Evolutionary conservation across 345 rosid genomes (phyloP).

Genomic region (Pelargonium nanum): DNA sequence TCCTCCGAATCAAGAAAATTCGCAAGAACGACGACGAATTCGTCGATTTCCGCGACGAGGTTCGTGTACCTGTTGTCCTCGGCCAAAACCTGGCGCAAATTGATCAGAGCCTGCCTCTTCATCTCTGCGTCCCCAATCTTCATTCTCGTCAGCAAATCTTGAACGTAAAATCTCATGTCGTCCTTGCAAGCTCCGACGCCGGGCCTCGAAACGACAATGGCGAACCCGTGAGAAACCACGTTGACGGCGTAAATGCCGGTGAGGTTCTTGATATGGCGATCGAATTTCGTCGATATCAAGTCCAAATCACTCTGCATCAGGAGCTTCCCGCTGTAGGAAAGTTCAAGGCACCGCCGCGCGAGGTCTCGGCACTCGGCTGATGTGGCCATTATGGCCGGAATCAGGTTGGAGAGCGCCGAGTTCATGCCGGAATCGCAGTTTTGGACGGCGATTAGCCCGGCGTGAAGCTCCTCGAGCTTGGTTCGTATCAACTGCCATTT

Average conservation of each 20-base stretch:
- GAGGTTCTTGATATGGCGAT: constrained; percentile 39
- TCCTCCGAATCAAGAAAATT: constrained; percentile 53
- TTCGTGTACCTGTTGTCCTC: constrained; percentile 63
- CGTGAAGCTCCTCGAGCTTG: constrained; percentile 64
- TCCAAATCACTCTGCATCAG: constrained; percentile 95
- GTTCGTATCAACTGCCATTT: constrained; percentile 76
- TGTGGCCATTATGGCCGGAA: constrained; percentile 36
- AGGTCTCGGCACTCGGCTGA: constrained; percentile 46
- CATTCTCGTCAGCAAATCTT: constrained; percentile 83
- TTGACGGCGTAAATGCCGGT: constrained; percentile 54
- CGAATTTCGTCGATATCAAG: constrained; percentile 45
- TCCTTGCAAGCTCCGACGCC: constrained; percentile 48
- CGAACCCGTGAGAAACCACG: constrained; percentile 50
- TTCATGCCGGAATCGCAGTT: constrained; percentile 41
- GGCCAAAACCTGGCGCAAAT: constrained; percentile 41
- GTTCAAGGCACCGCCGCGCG: constrained; percentile 58
- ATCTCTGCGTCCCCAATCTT: constrained; percentile 78
- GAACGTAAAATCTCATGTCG: constrained; percentile 71
- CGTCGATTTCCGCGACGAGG: constrained; percentile 40
- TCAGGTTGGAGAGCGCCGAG: constrained; percentile 32
- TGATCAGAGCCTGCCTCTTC: constrained; percentile 67
- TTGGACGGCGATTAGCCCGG: constrained; percentile 41
- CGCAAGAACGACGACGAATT: constrained; percentile 37
- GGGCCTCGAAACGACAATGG: constrained; percentile 80
- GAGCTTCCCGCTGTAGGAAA: constrained; percentile 85